Conservation (phyloP, 345 rosid species). For the Populus ilicifolia region DNA sequence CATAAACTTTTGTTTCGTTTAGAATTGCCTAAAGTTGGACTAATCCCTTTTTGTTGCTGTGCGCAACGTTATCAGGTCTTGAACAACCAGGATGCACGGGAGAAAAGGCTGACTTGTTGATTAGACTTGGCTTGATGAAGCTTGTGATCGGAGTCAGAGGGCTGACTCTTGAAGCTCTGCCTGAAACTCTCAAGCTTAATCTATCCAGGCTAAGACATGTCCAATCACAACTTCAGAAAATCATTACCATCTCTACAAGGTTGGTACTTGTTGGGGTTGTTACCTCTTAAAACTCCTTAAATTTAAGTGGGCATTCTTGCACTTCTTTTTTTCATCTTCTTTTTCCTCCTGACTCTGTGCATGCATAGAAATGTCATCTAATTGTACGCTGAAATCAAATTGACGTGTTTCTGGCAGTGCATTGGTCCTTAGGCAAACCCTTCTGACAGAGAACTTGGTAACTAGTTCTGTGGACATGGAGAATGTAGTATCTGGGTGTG, state of each 20-base stretch:
- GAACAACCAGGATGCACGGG: conserved; percentile 9
- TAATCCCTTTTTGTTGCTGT: not conserved
- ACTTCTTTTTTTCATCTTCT: too few species aligned
- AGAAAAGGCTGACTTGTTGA: conserved; percentile 1
- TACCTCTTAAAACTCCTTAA: not conserved
- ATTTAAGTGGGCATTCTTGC: too few species aligned
- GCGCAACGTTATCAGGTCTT: not conserved
- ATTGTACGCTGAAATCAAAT: conserved; percentile 1
- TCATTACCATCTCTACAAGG: conserved; percentile 9
- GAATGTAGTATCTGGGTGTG: not conserved
- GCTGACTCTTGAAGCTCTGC: conserved; percentile 7
- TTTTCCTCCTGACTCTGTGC: not conserved
- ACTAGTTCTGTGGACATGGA: conserved; percentile 2
- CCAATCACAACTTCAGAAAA: conserved; percentile 16
- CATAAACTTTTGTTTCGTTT: not conserved
- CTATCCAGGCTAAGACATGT: conserved; percentile 7
- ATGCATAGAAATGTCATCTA: not conserved
- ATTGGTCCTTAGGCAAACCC: conserved; percentile 8
- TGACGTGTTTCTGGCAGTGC: not conserved
- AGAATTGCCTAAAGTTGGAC: not conserved
- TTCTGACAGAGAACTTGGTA: conserved; percentile 4
- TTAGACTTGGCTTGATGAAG: conserved; percentile 12
- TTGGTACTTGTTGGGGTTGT: not conserved
- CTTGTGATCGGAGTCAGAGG: conserved; percentile 9
- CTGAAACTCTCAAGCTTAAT: conserved; percentile 10